These are phyloP conservation scores for Fusarium irregulare DNA, from an alignment of 2,329 filamentous ascomycete species.

Conservation along the genomic window DNA sequence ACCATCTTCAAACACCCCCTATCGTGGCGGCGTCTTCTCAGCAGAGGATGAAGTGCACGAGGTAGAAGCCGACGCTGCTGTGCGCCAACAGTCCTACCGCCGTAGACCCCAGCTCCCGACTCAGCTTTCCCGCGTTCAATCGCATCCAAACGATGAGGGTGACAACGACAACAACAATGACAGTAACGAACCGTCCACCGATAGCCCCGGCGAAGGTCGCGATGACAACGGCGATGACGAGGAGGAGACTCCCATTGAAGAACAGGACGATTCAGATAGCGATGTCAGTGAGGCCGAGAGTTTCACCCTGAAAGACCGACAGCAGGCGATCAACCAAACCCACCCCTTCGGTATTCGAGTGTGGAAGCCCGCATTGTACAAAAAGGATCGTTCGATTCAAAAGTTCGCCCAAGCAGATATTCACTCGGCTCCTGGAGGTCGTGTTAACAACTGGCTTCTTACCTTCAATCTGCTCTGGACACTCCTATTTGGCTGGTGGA, in stretches of 20 bases:
- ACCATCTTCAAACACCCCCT: conserved; percentile 76
- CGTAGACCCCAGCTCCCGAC: conserved; percentile 51
- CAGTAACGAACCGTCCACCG: conserved; percentile 36
- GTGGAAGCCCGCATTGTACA: conserved; percentile 98
- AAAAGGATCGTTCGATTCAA: conserved; percentile 95
- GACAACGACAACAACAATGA: conserved; percentile 38
- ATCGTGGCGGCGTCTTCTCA: conserved; percentile 88
- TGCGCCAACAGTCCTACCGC: conserved; percentile 57
- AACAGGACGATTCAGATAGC: conserved; percentile 71
- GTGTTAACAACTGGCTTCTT: conserved; percentile 84
- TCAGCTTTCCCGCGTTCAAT: conserved; percentile 57
- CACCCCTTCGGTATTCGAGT: conserved; percentile 99
- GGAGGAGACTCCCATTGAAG: conserved; percentile 57
- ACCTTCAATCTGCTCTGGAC: conserved; percentile 94
- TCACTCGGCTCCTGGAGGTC: conserved; percentile 90
- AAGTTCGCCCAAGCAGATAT: conserved; percentile 97
- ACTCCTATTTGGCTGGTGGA: conserved; percentile 94
- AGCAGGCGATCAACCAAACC: conserved; percentile 98
- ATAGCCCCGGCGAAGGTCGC: conserved; percentile 45
- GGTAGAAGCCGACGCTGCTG: conserved; percentile 74
- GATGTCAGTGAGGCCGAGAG: conserved; percentile 93
- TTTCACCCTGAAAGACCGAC: conserved; percentile 96
- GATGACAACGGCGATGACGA: conserved; percentile 50
- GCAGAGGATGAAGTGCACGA: conserved; percentile 89
- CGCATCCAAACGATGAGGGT: conserved; percentile 44